Base-by-base conservation (phyloP, 345 rosid species). In the Atalantia buxifolia region DNA sequence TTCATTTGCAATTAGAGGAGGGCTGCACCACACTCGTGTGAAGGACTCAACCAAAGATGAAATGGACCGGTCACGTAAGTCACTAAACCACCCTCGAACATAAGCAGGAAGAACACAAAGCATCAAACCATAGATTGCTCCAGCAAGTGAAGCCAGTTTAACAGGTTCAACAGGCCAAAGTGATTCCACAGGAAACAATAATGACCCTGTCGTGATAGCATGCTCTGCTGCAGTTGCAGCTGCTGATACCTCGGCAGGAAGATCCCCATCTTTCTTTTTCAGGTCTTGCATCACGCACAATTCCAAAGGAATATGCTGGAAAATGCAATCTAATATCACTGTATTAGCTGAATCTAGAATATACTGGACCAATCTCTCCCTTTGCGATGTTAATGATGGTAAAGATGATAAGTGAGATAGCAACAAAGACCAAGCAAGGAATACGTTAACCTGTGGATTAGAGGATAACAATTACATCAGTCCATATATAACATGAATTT, bases 1-100 rank as follows among this genome's bases (percentile, higher is more conserved):
- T 85, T 95, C 98, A 62, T 90, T 89, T 69, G 83, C 84, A 79
- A 93, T 84, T 75, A 95, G 81, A 75, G 89, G 89, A 79, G 98
- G 97, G 82, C 99, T 95, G 86, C 99, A 95, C 97, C 97, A 93
- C 69, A 90, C 79, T 86, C 90, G 90, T 64, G 99, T 91, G 84
- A 93, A 95, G 74, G 92, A 82, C 88, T 95, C 99, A 57, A 93
- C 87, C 59, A 77, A 72, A 70, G 89, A 87, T 80, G 90, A 89
- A 30, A 82, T 71, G 57, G 95, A 89, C 25, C 97, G 98, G 80
- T 93, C 98, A 75, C 97, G 99, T 56, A 95, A 81, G 71, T 91
- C 90, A 62, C 88, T 86, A 78, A 93, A 95, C 99, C 99, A 95
- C 27, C 87, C 89, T 83, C 99, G 90, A 69, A 95, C 98, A 74